phyloP scores from a whole-genome alignment of 2,329 filamentous ascomycete genomes.

The Onygenales sp. region DNA sequence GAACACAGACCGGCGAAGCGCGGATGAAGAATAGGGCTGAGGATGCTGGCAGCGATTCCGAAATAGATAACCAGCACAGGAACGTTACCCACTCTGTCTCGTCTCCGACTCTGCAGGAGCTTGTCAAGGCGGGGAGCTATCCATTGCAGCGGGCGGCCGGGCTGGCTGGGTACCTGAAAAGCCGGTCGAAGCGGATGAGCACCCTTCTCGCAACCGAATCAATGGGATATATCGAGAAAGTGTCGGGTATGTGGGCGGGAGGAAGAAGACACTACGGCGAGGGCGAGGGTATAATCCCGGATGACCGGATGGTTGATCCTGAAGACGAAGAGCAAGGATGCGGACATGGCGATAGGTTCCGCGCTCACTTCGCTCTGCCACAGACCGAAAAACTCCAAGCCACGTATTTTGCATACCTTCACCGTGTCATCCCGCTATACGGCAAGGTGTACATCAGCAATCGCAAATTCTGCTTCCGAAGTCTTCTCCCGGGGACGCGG shows the following conservation, averaged over 20 bases:
- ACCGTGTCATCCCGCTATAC: slow-evolving; percentile 81
- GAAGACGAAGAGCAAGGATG: slow-evolving; percentile 48
- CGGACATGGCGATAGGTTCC: slow-evolving; percentile 59
- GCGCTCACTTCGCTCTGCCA: slow-evolving; percentile 82
- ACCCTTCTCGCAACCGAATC: slow-evolving; percentile 77
- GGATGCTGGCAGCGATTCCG: slow-evolving; percentile 15
- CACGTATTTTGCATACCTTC: slow-evolving; percentile 86
- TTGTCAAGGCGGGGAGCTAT: slow-evolving; percentile 57
- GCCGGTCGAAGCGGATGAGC: slow-evolving; percentile 70
- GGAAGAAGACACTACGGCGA: slow-evolving; percentile 82
- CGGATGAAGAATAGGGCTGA: not conserved
- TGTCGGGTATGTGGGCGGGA: slow-evolving; percentile 94
- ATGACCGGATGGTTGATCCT: slow-evolving; percentile 50
- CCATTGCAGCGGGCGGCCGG: slow-evolving; percentile 75
- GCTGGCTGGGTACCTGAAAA: slow-evolving; percentile 73
- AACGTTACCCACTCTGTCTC: slow-evolving; percentile 22
- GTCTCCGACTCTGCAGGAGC: slow-evolving; percentile 47
- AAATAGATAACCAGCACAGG: slow-evolving; percentile 14
- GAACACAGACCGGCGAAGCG: slow-evolving; percentile 14
- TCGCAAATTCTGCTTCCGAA: slow-evolving; percentile 83
- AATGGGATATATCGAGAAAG: slow-evolving; percentile 93
- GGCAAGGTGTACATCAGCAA: slow-evolving; percentile 95
- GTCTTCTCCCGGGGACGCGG: slow-evolving; percentile 74
- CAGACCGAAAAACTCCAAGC: slow-evolving; percentile 73
- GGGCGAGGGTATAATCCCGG: slow-evolving; percentile 54